Conservation (phyloP, 2,329 filamentous ascomycete species). For the Didymosphaeria variabile region DNA sequence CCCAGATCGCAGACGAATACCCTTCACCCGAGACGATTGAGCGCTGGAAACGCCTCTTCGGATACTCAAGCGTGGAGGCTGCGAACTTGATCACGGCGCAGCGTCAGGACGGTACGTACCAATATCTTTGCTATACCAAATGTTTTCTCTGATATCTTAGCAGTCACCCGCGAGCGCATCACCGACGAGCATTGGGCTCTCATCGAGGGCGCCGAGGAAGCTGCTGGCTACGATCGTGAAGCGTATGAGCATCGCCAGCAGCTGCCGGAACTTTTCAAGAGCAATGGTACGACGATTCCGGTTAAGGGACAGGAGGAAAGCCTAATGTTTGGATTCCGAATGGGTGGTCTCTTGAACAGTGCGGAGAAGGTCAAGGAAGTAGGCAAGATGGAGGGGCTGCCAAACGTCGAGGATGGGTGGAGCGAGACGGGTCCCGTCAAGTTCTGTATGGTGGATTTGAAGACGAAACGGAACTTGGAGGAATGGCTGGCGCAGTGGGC, state of each 20-base stretch:
- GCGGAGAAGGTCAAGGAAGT: conserved; percentile 39
- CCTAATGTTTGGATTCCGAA: conserved; percentile 39
- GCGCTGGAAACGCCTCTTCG: conserved; percentile 50
- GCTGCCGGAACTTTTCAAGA: conserved; percentile 36
- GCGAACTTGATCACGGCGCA: conserved; percentile 43
- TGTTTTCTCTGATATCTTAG: background rate
- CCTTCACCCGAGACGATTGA: conserved; percentile 33
- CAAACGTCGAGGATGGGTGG: conserved; percentile 32
- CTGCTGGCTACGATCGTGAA: conserved; percentile 49
- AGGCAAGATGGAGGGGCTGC: conserved; percentile 37
- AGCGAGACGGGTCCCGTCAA: conserved; percentile 32
- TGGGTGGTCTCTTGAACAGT: conserved; percentile 36
- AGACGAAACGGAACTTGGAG: conserved; percentile 34
- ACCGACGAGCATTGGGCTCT: conserved; percentile 49
- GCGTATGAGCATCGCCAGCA: conserved; percentile 51
- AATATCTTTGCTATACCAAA: background rate
- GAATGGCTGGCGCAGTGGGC: conserved; percentile 29
- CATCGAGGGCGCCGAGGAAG: conserved; percentile 40
- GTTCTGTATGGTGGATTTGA: conserved; percentile 40
- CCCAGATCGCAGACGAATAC: conserved; percentile 25
- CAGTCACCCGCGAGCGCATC: conserved; percentile 42
- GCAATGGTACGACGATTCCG: conserved; percentile 31
- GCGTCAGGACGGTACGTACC: conserved; percentile 34
- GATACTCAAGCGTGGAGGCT: conserved; percentile 42
- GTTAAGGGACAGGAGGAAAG: conserved; percentile 23